Conservation (phyloP, 108 stramenopile species). For the Nitzschia putrida region DNA sequence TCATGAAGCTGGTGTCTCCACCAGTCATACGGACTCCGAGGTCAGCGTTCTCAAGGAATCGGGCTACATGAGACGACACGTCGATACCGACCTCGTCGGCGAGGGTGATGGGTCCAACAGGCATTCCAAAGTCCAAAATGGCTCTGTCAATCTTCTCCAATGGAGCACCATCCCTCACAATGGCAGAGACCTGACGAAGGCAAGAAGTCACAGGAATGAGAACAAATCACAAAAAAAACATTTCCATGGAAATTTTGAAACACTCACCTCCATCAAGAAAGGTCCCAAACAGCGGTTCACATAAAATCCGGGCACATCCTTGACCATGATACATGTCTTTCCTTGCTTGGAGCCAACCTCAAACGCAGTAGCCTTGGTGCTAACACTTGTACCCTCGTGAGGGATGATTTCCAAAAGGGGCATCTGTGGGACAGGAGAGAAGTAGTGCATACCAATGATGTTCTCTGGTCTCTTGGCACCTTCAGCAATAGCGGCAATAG, state of each 20-base stretch:
- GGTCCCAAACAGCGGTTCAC: conserved; percentile 99
- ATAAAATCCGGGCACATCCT: conserved; percentile 99
- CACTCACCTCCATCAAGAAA: conserved; percentile 82
- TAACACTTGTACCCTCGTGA: conserved; percentile 86
- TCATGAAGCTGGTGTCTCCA: conserved; percentile 89
- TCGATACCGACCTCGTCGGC: conserved; percentile 97
- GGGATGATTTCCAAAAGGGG: conserved; percentile 98
- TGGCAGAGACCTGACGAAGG: conserved; percentile 50
- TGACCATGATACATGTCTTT: conserved; percentile 97
- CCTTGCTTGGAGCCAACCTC: conserved; percentile 98
- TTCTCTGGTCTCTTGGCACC: conserved; percentile 90
- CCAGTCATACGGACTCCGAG: conserved; percentile 94
- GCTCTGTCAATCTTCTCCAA: conserved; percentile 90
- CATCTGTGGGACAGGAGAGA: conserved; percentile 98
- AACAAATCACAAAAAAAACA: not conserved
- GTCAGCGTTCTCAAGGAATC: conserved; percentile 91
- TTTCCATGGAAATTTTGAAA: not conserved
- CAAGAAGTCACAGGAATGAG: not conserved
- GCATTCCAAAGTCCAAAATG: conserved; percentile 95
- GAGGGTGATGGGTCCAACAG: conserved; percentile 92
- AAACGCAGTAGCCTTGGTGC: conserved; percentile 87
- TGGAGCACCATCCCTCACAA: conserved; percentile 84
- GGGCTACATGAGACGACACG: conserved; percentile 91
- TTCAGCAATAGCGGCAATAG: conserved; percentile 94
- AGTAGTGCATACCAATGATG: conserved; percentile 99